Base-by-base conservation (phyloP, 768 basidiomycete genomes). In the Kwoniella heveanensis region DNA sequence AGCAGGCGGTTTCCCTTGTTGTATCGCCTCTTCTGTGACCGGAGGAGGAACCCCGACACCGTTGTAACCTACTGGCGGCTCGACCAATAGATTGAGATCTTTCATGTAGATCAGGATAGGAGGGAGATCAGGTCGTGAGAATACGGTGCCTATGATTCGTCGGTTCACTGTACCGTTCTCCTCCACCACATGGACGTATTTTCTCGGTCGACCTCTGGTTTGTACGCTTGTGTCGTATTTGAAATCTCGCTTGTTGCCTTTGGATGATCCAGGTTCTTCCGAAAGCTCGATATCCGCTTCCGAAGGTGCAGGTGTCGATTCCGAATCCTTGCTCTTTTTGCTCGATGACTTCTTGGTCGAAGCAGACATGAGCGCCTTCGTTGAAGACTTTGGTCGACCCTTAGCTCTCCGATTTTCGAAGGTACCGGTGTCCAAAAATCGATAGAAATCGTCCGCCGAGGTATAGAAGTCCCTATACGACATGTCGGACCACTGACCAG, bases 141-240 rank as follows among this genome's bases (percentile, higher is more conserved):
- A 70, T 29, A 79, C 56, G 15, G 66, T 51, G 10, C 70, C 69
- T 2, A 68, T 60, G 37, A 74, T 65, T 21, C 70, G 57, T 7
- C 80, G 73, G 29, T 75, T 79, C 39, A 68, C 53, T 30, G 62
- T 70, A 8, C 81, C 80, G 49, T 77, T 69, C 32, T 73, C 67
- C 21, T 77, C 71, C 6, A 79, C 68, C 0, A 79, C 74, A 48
- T 79, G 75, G 52, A 77, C 65, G 51, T 71, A 78, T 54, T 79
- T 78, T 25, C 78, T 44, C 1, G 77, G 78, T 48, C 78, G 67
- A 52, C 78, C 78, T 32, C 72, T 64, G 2, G 54, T 39, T 54
- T 76, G 74, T 2, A 57, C 55, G 21, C 46, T 57, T 22, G 32
- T 54, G 37, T 51, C 50, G 53, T 73, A 73, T 32, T 48, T 64